A percentile compares a stretch with the other conserved stretches of the same genome.
These are phyloP conservation scores for Microascus cirrosus DNA, from an alignment of 2,329 filamentous ascomycete species.

Conservation along the genomic window DNA sequence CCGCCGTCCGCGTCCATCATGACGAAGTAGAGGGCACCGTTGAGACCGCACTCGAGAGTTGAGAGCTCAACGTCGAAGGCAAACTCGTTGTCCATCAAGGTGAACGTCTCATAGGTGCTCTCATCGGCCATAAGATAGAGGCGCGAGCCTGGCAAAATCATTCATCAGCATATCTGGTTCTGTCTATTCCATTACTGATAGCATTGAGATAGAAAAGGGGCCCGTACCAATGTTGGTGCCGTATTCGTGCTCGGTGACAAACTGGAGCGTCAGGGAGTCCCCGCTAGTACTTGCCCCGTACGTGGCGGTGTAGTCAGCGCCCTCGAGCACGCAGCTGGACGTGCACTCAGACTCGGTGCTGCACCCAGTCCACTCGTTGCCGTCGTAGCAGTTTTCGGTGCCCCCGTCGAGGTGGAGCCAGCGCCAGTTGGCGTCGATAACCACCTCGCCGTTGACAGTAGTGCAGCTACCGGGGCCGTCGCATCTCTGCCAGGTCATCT, in stretches of 20 bases:
- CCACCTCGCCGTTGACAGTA: slow-evolving; percentile 27
- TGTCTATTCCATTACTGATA: no score
- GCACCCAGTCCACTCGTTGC: slow-evolving; percentile 27
- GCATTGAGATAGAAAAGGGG: no score
- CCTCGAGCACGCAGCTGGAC: slow-evolving; percentile 32
- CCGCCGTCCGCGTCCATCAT: slow-evolving; percentile 44
- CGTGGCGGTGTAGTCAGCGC: slow-evolving; percentile 29
- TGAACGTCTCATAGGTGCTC: slow-evolving; percentile 47
- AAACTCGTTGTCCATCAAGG: slow-evolving; percentile 50
- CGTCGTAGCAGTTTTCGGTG: slow-evolving; percentile 35
- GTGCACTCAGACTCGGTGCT: slow-evolving; percentile 26
- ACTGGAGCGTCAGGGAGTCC: slow-evolving; percentile 36
- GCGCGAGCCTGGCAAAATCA: slow-evolving; percentile 27
- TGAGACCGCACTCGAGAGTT: slow-evolving; percentile 50
- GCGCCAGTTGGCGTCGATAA: slow-evolving; percentile 42
- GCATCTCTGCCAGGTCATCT: slow-evolving; percentile 31
- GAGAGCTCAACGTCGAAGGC: slow-evolving; percentile 57
- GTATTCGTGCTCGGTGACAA: slow-evolving; percentile 35
- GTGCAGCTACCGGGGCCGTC: slow-evolving; percentile 25
- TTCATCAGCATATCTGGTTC: no score
- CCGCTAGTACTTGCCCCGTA: slow-evolving; percentile 35
- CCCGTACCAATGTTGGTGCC: slow-evolving; percentile 19
- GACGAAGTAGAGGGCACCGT: slow-evolving; percentile 52
- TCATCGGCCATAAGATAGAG: slow-evolving; percentile 47
- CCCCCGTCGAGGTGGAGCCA: slow-evolving; percentile 32